A percentile compares a stretch with the other conserved stretches of the same genome.
phyloP scores from a whole-genome alignment of 108 stramenopile species.

The Cyclotella sp. region DNA sequence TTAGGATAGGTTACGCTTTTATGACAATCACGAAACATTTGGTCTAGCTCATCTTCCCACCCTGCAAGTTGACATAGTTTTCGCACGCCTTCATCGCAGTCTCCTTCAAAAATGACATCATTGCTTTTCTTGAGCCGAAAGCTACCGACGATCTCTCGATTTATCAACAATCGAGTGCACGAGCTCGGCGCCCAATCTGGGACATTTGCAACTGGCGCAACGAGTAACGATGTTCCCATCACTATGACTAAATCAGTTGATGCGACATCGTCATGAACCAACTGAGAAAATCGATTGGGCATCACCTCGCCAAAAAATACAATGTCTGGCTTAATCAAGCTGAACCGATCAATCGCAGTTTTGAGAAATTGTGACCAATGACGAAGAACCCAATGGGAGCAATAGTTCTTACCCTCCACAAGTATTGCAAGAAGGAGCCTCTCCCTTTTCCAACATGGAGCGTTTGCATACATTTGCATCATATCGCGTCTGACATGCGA shows the following conservation, averaged over 20 bases:
- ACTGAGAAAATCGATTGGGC: conserved; percentile 68
- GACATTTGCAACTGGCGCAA: conserved; percentile 78
- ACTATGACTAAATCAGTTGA: conserved; percentile 78
- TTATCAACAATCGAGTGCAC: conserved; percentile 28
- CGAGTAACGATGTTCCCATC: conserved; percentile 86
- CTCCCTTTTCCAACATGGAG: conserved; percentile 58
- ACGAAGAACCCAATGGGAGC: too few relatives aligned
- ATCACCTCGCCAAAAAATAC: conserved; percentile 94
- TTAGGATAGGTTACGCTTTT: background rate
- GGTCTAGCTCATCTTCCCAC: conserved; percentile 43
- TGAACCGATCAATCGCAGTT: too few relatives aligned
- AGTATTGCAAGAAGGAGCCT: conserved; percentile 61
- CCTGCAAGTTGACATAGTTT: conserved; percentile 32
- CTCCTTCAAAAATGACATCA: conserved; percentile 47
- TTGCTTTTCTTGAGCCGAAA: conserved; percentile 12
- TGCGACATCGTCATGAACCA: conserved; percentile 64
- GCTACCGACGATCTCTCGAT: conserved; percentile 44
- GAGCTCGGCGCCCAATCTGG: conserved; percentile 33
- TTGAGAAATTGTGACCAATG: too few relatives aligned
- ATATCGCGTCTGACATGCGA: conserved; percentile 48
- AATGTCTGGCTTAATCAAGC: conserved; percentile 91
- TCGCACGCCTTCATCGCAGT: conserved; percentile 46
- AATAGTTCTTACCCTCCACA: conserved; percentile 63
- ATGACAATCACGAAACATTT: conserved; percentile 18
- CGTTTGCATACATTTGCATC: conserved; percentile 57